phyloP scores from a whole-genome alignment of 805 yeast species.

The Kuraishia ogatae region DNA sequence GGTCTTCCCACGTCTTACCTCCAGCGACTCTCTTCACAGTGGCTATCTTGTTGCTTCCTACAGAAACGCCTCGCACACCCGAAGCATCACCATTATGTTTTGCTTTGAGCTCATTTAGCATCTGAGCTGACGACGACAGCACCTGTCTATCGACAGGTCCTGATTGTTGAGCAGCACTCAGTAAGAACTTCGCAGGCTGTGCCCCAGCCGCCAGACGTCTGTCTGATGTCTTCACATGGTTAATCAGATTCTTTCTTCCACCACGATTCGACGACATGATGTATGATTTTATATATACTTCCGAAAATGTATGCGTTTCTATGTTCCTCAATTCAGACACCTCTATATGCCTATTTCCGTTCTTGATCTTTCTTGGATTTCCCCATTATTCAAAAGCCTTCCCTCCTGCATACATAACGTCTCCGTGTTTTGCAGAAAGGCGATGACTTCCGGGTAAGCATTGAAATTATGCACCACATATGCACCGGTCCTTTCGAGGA shows the following conservation, averaged over 20 bases:
- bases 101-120: conserved; percentile 10
- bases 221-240: conserved; percentile 35
- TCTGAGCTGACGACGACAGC: conserved; percentile 10
- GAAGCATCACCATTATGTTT: neutral
- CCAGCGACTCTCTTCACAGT: conserved; percentile 38
- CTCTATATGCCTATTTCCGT: too few species aligned
- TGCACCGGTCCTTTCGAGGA: neutral
- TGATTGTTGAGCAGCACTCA: conserved; percentile 18
- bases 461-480: neutral
- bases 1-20: conserved; percentile 39
- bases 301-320: too few species aligned
- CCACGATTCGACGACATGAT: neutral
- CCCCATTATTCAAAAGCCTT: neutral
- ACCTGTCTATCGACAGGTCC: conserved; percentile 8
- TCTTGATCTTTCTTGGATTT: too few species aligned
- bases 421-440: neutral
- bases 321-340: too few species aligned
- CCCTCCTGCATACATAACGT: neutral
- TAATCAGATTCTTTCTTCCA: conserved; percentile 5
- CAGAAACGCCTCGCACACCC: neutral
- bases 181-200: conserved; percentile 36
- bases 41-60: conserved; percentile 5
- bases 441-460: neutral
- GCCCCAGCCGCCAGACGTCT: conserved; percentile 45
- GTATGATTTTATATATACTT: neutral